Conservation (phyloP, 2,329 filamentous ascomycete genomes). For the Curvularia sp. region DNA sequence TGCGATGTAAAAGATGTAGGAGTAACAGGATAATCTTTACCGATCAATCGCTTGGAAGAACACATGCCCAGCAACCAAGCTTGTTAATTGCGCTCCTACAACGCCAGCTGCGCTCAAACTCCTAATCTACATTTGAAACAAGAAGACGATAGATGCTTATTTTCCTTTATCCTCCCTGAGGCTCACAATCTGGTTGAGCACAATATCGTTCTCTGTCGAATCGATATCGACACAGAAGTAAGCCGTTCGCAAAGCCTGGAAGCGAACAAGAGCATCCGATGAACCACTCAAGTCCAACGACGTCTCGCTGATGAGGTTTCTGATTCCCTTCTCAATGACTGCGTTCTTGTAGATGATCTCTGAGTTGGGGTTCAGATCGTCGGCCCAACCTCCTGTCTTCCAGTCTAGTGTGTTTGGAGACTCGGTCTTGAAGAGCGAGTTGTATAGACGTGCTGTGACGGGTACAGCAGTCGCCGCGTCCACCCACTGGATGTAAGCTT, state of each 20-base stretch:
- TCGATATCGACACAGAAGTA: constrained; percentile 86
- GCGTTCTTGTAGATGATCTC: constrained; percentile 81
- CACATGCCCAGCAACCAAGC: not conserved
- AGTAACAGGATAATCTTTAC: not conserved
- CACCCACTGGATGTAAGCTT: constrained; percentile 84
- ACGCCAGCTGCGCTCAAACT: not conserved
- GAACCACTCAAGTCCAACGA: constrained; percentile 41
- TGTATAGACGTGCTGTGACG: constrained; percentile 74
- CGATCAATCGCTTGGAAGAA: not conserved
- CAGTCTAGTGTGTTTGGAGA: constrained; percentile 75
- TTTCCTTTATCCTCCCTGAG: constrained; percentile 76
- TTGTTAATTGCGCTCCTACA: not conserved
- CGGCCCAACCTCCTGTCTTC: constrained; percentile 78
- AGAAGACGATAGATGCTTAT: constrained; percentile 9
- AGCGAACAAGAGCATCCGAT: constrained; percentile 68
- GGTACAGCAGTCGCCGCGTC: constrained; percentile 69
- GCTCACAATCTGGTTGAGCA: constrained; percentile 90
- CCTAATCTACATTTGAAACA: not conserved
- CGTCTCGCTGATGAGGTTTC: constrained; percentile 74
- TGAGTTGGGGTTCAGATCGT: constrained; percentile 83
- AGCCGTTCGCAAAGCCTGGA: constrained; percentile 88
- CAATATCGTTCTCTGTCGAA: constrained; percentile 72
- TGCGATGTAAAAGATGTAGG: not conserved
- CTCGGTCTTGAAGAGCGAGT: constrained; percentile 84
- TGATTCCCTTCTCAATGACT: constrained; percentile 82